A percentile compares a stretch with the other conserved stretches of the same genome.
phyloP scores from a whole-genome alignment of 805 yeast genomes.

The Kodamaea fukazawae region DNA sequence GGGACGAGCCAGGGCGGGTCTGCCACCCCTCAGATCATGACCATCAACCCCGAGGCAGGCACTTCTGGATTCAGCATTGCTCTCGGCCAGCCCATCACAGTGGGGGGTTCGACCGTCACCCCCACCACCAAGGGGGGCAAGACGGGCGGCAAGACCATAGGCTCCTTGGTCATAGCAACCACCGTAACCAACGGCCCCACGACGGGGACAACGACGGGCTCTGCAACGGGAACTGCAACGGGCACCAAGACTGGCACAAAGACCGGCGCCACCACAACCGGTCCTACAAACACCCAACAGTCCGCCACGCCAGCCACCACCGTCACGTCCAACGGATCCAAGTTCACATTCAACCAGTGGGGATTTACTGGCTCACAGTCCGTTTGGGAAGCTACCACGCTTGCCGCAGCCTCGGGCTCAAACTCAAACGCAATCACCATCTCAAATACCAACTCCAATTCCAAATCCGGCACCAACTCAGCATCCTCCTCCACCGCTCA shows the following conservation, averaged over 20 bases:
- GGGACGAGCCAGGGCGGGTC: too few species aligned
- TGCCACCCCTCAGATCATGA: too few species aligned
- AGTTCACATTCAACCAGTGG: conserved; percentile 34
- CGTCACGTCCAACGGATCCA: conserved; percentile 4
- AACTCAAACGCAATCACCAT: conserved; percentile 3
- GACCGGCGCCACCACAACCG: background rate
- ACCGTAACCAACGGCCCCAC: background rate
- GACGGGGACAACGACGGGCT: too few species aligned
- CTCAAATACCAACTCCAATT: conserved; percentile 8
- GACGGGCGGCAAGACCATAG: too few species aligned
- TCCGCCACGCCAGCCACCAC: background rate
- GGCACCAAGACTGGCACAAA: background rate
- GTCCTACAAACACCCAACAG: background rate
- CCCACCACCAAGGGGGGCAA: too few species aligned
- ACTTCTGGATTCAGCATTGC: too few species aligned
- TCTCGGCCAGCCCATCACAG: too few species aligned
- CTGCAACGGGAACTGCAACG: too few species aligned
- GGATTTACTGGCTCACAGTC: conserved; percentile 43
- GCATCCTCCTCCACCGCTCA: conserved; percentile 16
- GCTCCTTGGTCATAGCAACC: too few species aligned
- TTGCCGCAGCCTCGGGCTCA: conserved; percentile 4
- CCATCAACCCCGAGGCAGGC: too few species aligned
- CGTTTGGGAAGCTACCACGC: conserved; percentile 25
- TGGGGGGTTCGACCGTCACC: too few species aligned
- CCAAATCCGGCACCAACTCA: conserved; percentile 8